These are phyloP conservation scores for Planoprotostelium fungivorum DNA, from an alignment of 78 protist species.

Conservation along the genomic window DNA sequence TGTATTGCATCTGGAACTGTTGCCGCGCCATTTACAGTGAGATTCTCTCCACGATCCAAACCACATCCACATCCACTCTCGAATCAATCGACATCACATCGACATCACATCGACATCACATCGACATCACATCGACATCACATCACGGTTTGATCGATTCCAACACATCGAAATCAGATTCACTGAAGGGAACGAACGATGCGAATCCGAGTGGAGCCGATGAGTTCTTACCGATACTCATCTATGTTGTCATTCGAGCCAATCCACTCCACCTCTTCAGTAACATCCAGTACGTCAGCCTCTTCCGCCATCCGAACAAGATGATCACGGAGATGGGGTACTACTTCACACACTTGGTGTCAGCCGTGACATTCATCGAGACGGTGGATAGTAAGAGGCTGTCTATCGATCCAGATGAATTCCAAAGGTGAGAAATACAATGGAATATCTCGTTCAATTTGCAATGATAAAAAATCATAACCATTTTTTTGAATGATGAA, in stretches of 20 bases:
- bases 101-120: too few relatives aligned
- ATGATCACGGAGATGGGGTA: constrained; percentile 51
- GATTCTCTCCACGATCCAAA: neutral
- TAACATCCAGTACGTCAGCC: constrained; percentile 47
- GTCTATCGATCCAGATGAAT: neutral
- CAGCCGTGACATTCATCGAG: constrained; percentile 53
- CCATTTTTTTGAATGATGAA: too few relatives aligned
- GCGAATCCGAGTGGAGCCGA: constrained; percentile 75
- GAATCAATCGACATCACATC: too few relatives aligned
- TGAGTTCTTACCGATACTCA: constrained; percentile 75
- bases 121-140: too few relatives aligned
- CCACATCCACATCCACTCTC: too few relatives aligned
- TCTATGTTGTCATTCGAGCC: constrained; percentile 65
- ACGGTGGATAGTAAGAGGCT: constrained; percentile 8
- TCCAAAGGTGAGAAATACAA: neutral
- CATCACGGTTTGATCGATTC: neutral
- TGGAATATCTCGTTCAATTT: neutral
- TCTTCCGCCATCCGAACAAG: constrained; percentile 42
- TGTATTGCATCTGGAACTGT: constrained; percentile 75
- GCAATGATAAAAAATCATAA: too few relatives aligned
- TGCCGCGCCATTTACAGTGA: constrained; percentile 55
- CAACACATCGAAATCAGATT: neutral
- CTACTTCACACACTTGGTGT: constrained; percentile 62
- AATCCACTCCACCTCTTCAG: constrained; percentile 65
- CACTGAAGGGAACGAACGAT: constrained; percentile 1